Evolutionary conservation across 768 basidiomycete species (phyloP), one percentile per base, ranked within the genome.

Genomic region (Tubosaeta sp.): DNA sequence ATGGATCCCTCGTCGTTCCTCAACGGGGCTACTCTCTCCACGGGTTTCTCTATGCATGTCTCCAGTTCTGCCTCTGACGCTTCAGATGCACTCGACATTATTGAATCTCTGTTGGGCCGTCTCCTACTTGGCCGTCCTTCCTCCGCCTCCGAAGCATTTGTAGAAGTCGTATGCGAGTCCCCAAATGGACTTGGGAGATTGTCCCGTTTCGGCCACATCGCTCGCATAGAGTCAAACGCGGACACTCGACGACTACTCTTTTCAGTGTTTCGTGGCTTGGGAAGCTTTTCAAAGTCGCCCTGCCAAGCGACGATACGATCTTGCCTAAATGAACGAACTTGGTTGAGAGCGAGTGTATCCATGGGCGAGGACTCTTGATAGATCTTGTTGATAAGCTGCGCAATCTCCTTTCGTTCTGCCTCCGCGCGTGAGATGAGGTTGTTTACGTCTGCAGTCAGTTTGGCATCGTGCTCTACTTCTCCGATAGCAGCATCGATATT

Each of bases 281-380:
- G 86, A 25, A 97, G 76, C 46, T 83, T 81, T 59, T 92, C 88
- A 58, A 95, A 93, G 63, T 97, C 93, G 54, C 81, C 81, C 67
- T 99, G 94, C 90, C 94, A 97, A n/a, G 88, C 90, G 14, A 95
- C 91, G 42, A 95, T 91, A 65, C 87, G 87, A 59, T 95, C 92
- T 71, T 97, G 95, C 41, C 94, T 78, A 53, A 84, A 84, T 1
- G 88, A 83, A 43, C 94, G 84, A 6, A 94, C 87, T 58, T 82
- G 81, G 54, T 94, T 97, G 45, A 94, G 77, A 32, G 86, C 89
- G 38, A 95, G 78, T 0, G 93, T 94, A 63, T 96, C 93, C 18
- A 81, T 87, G 45, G 91, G 82, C 1, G 80, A 60, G 0, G 92
- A 87, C 51, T 91, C 84, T 59, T 80, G 80, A 68, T 97, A 96